A percentile compares a stretch with the other conserved stretches of the same genome.
Evolutionary conservation across 805 yeast genomes (phyloP).

Genomic region (Candida easanensis): DNA sequence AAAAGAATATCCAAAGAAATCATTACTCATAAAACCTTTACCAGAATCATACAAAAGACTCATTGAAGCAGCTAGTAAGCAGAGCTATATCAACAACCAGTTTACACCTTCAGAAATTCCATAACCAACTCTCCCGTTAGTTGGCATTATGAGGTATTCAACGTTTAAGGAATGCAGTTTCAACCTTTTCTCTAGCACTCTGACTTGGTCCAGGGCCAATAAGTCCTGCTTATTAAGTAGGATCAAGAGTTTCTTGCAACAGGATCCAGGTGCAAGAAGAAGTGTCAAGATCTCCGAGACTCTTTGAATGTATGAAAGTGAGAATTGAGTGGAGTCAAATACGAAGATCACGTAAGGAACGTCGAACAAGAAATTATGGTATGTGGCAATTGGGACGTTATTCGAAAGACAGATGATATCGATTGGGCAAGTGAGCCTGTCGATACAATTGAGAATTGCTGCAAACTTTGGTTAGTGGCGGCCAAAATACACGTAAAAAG

Average conservation of each 20-base stretch:
- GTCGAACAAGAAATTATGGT: constrained; percentile 22
- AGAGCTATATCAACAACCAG: constrained; percentile 26
- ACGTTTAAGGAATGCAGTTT: constrained; percentile 7
- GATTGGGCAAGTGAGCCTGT: constrained; percentile 13
- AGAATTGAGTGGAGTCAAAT: constrained; percentile 19
- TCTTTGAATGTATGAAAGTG: constrained; percentile 12
- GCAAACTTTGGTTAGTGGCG: background rate
- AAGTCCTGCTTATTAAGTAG: constrained; percentile 23
- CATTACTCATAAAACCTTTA: constrained; percentile 18
- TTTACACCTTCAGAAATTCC: constrained; percentile 28
- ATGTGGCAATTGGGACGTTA: constrained; percentile 18
- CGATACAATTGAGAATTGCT: constrained; percentile 17
- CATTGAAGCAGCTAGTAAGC: constrained; percentile 25
- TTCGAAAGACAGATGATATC: constrained; percentile 21
- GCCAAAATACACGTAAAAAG: background rate
- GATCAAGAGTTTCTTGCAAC: constrained; percentile 19
- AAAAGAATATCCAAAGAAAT: background rate
- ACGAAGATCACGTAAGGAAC: constrained; percentile 19
- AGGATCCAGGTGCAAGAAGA: constrained; percentile 5
- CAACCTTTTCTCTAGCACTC: constrained; percentile 16
- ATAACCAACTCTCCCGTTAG: constrained; percentile 16
- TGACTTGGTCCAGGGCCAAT: constrained; percentile 1
- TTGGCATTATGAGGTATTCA: constrained; percentile 21
- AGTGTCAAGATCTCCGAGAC: constrained; percentile 7
- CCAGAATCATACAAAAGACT: constrained; percentile 29